These are phyloP conservation scores for Ceratocystis cubensis DNA, from an alignment of 2,329 filamentous ascomycete species.

Conservation along the genomic window DNA sequence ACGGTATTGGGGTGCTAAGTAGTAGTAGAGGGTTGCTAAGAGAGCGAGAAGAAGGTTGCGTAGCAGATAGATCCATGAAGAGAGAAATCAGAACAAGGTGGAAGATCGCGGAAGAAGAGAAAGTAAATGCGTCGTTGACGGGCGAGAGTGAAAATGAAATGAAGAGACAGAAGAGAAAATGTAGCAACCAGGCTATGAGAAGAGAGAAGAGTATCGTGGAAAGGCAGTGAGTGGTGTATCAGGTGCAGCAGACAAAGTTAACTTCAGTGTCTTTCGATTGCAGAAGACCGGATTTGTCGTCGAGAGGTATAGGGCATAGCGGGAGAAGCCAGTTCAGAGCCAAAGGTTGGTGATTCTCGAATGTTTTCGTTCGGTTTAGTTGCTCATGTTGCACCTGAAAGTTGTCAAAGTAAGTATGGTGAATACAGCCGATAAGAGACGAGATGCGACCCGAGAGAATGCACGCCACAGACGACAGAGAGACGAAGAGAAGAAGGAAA, in stretches of 20 bases:
- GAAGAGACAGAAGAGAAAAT: background rate
- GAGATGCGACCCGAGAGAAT: background rate
- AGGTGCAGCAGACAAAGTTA: background rate
- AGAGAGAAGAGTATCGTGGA: background rate
- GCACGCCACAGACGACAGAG: constrained; percentile 2
- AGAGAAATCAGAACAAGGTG: background rate
- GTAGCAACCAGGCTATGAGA: constrained; percentile 17
- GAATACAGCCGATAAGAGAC: background rate
- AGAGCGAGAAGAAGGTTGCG: background rate
- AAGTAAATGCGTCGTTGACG: background rate
- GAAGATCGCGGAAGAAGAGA: background rate
- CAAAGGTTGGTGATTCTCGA: background rate
- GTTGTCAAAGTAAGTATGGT: background rate
- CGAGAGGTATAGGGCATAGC: background rate
- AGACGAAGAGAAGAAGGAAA: background rate
- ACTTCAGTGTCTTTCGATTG: background rate
- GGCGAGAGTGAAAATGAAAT: background rate
- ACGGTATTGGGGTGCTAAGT: background rate
- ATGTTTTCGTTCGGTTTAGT: background rate
- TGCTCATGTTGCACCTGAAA: background rate
- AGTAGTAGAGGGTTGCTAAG: background rate
- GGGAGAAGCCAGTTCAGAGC: background rate
- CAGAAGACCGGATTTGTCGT: background rate
- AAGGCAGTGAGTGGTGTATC: background rate
- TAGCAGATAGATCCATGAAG: background rate